Conservation (phyloP, 768 basidiomycete species). For the Russula lepida region DNA sequence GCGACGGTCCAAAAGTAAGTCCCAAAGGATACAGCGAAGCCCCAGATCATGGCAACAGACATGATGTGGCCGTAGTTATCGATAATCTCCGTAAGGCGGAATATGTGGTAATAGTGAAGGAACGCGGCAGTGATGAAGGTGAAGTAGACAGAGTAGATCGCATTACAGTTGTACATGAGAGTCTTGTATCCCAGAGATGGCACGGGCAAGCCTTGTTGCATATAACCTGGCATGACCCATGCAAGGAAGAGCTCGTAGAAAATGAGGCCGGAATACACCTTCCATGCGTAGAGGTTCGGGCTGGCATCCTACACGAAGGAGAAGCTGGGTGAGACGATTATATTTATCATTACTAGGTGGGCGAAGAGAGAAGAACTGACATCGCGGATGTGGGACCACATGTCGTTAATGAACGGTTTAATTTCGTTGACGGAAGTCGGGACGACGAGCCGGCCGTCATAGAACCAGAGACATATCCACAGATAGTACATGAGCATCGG, state of each 20-base stretch:
- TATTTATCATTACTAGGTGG: not conserved
- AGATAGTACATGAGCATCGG: conserved; percentile 97
- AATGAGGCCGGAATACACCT: conserved; percentile 84
- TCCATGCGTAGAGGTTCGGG: conserved; percentile 83
- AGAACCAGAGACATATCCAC: conserved; percentile 96
- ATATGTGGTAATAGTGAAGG: conserved; percentile 73
- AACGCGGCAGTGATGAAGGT: conserved; percentile 67
- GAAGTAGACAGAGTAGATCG: conserved; percentile 72
- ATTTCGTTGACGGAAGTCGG: conserved; percentile 66
- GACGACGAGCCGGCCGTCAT: conserved; percentile 72
- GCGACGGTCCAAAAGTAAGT: conserved; percentile 73
- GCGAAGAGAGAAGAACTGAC: conserved; percentile 37
- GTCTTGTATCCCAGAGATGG: conserved; percentile 90
- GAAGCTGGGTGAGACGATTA: not conserved
- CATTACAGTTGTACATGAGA: conserved; percentile 96
- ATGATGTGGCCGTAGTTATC: conserved; percentile 95
- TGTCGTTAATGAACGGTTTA: conserved; percentile 63
- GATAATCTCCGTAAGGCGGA: conserved; percentile 90
- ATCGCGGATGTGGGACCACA: conserved; percentile 79
- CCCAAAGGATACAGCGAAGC: conserved; percentile 71
- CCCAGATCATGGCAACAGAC: conserved; percentile 90
- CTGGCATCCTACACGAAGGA: conserved; percentile 65
- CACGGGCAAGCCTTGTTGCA: conserved; percentile 93
- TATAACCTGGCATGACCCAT: conserved; percentile 82
- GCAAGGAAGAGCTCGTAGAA: conserved; percentile 86